These are phyloP conservation scores for Colletotrichum truncatum DNA, from an alignment of 2,329 filamentous ascomycete genomes.

Conservation along the genomic window DNA sequence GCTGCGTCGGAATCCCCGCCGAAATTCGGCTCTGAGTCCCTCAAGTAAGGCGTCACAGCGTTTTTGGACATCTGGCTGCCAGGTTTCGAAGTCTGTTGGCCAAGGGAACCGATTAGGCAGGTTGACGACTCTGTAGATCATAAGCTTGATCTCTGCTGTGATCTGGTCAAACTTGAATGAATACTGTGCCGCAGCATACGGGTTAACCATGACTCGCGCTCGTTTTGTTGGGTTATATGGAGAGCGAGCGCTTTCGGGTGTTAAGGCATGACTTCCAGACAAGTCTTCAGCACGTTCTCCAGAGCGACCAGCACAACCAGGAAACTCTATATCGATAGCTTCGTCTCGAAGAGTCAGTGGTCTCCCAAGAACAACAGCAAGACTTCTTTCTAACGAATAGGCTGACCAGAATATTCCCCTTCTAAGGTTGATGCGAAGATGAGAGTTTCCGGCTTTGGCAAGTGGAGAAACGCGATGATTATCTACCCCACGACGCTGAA, in stretches of 20 bases:
- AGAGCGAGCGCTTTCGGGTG: background rate
- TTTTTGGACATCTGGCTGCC: conserved; percentile 33
- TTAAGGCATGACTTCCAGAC: background rate
- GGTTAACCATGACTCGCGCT: background rate
- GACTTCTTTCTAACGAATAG: conserved; percentile 58
- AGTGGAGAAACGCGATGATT: background rate
- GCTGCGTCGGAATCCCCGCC: background rate
- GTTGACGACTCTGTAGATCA: conserved; percentile 31
- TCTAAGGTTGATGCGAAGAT: conserved; percentile 60
- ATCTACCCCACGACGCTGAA: conserved; percentile 47
- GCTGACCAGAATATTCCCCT: conserved; percentile 64
- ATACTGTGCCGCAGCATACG: background rate
- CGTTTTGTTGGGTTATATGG: background rate
- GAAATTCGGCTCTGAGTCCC: conserved; percentile 5
- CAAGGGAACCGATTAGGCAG: conserved; percentile 35
- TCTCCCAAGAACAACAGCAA: conserved; percentile 64
- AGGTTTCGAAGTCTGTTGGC: conserved; percentile 33
- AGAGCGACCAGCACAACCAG: background rate
- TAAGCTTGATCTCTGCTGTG: background rate
- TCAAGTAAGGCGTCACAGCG: conserved; percentile 28
- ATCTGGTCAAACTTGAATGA: background rate
- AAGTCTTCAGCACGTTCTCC: background rate
- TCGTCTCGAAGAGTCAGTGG: conserved; percentile 64
- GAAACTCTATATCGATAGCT: conserved; percentile 54
- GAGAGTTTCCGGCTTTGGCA: conserved; percentile 34